Evolutionary conservation across 345 rosid genomes (phyloP), one percentile per base, ranked within the genome.

Genomic region (Cardiospermum halicacabum): DNA sequence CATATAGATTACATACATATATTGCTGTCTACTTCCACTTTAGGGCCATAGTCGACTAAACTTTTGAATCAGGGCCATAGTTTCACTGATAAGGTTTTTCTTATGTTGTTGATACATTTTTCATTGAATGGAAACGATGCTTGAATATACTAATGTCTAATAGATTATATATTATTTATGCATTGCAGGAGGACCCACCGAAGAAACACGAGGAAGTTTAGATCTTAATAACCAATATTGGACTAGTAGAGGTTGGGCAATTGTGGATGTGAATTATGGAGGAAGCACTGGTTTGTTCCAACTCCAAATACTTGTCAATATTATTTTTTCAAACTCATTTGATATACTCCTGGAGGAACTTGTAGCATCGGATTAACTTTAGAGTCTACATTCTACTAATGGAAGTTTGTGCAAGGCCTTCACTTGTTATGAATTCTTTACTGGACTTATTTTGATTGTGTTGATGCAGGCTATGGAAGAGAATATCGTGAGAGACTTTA

Each of bases 181-280:
- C 30, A 56, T 53, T 65, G 57, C 87, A 94, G 99, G 99, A 65
- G 99, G 99, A 30, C 99, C 99, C 61, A 91, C 99, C n/a, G 9
- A 69, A 69, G 99, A 94, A 73, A 71, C 96, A 54, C 91, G 68
- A 32, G 97, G 96, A 67, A 79, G 72, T 37, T 74, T 93, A 75
- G 80, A 87, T 73, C 74, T 84, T 56, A 84, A 85, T 69, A 72
- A 85, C 76, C 99, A 94, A 73, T 94, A 83, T 77, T 94, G 96
- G 96, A 94, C 99, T 16, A 94, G 92, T 75, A 80, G 99, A 58
- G 99, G 99, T 60, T 94, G 99, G 99, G 97, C 97, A 45, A 72
- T 82, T 66, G 97, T 87, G 69, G 99, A 91, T 78, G 97, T 94
- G 56, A 94, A 91, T 68, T 94, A 91, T 62, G 99, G 97, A 69